Conservation (phyloP, 345 rosid genomes). For the Heritiera fomes region DNA sequence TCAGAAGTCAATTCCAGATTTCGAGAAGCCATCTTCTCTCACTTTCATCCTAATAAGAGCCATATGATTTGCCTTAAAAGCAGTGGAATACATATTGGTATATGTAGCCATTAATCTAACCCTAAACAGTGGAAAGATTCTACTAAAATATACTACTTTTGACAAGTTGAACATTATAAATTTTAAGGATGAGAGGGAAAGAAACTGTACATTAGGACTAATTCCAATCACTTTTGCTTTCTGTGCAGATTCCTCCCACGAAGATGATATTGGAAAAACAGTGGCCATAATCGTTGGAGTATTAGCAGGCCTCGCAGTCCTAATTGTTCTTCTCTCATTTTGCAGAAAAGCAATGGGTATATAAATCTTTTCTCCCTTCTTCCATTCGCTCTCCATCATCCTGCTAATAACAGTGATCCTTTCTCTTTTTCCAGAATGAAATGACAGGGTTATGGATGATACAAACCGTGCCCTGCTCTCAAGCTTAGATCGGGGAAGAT, state of each 20-base stretch:
- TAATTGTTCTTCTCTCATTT: conserved; percentile 73
- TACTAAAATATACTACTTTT: no score
- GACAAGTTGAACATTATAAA: no score
- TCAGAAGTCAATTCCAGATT: no score
- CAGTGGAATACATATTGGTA: no score
- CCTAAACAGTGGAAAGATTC: no score
- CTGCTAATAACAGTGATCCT: neutral
- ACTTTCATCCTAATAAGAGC: no score
- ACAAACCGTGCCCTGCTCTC: neutral
- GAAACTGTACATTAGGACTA: neutral
- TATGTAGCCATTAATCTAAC: no score
- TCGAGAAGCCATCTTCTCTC: no score
- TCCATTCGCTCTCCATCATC: neutral
- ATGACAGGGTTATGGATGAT: neutral
- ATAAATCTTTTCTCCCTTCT: neutral
- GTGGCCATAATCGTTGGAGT: conserved; percentile 82
- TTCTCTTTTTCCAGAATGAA: conserved; percentile 11
- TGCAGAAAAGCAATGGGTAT: conserved; percentile 60
- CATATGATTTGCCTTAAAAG: no score
- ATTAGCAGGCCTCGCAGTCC: conserved; percentile 66
- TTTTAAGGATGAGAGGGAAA: no score
- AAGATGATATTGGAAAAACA: conserved; percentile 70
- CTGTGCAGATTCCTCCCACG: conserved; percentile 55
- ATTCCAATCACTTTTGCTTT: conserved; percentile 23
- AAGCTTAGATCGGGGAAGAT: neutral